These are phyloP conservation scores for Chenopodium berlandieri DNA, from an alignment of 148 eudicot genomes.

Conservation along the genomic window DNA sequence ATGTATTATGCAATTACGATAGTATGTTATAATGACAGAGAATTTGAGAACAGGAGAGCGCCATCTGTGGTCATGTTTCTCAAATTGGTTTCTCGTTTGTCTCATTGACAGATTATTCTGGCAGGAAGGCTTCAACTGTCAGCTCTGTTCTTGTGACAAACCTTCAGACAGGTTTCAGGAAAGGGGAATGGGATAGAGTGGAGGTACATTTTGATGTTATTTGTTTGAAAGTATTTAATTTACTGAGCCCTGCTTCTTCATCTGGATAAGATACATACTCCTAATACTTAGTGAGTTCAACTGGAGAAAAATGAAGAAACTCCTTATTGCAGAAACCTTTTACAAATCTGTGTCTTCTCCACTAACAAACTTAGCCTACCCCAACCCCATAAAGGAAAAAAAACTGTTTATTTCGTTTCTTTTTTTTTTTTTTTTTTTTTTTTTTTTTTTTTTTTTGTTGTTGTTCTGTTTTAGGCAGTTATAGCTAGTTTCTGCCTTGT, in stretches of 20 bases:
- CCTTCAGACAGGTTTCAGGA: constrained; percentile 62
- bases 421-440: background rate
- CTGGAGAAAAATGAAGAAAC: background rate
- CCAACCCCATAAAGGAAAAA: background rate
- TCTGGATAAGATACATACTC: background rate
- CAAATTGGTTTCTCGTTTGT: constrained; percentile 4
- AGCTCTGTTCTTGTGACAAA: constrained; percentile 87
- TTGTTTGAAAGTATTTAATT: background rate
- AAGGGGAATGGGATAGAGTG: constrained; percentile 84
- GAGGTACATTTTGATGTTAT: constrained; percentile 47
- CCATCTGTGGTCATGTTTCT: background rate
- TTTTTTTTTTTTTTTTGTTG: background rate
- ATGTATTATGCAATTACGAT: background rate
- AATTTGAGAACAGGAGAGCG: background rate
- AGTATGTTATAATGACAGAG: background rate
- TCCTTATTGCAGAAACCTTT: background rate
- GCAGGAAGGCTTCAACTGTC: constrained; percentile 59
- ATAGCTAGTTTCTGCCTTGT: background rate
- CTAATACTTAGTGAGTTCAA: background rate
- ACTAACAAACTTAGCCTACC: background rate
- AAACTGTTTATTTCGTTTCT: background rate
- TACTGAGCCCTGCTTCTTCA: background rate
- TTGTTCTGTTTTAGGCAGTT: background rate
- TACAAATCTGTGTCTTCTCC: background rate
- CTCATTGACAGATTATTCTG: constrained; percentile 63